Evolutionary conservation across 2,329 filamentous ascomycete genomes (phyloP), one percentile per base, ranked within the genome.

Genomic region (Neoscytalidium dimidiatum): DNA sequence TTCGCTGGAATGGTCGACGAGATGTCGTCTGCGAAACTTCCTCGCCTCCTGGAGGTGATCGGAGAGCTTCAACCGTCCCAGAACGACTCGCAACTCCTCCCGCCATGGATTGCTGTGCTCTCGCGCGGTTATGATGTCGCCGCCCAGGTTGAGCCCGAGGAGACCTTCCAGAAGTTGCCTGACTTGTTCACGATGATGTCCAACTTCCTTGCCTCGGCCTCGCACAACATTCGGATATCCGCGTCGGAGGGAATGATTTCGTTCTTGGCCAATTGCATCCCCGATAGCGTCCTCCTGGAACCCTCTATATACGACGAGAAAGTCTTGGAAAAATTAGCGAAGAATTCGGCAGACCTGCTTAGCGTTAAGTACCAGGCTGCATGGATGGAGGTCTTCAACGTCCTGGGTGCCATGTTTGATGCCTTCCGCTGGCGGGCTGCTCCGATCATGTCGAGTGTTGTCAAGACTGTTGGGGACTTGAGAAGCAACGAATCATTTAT

Each of bases 211-310:
- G 87, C 92, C 52, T 96, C 94, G 0, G 87, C 92, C 0, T 94
- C 94, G 1, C 90, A 94, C 78, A 97, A 97, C 76, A 97, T 99
- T 71, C 88, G 95, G 66, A 87, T 97, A 33, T 98, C 95, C 3
- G 92, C 95, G 3, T 96, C 95, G 0, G 94, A 99, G 77, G 97
- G 95, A 75, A 81, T 99, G 66, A 91, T 97, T 64, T 97, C 94
- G 0, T 95, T 99, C 75, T 85, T 97, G 73, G 91, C 88, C 69
- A 97, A 95, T 75, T 96, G 95, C 73, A 85, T 99, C 31, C 95
- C 95, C 1, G 85, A 90, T 58, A 88, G 87, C 69, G 91, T 94
- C 51, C 88, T 99, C 38, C 79, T 96, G 6, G 92, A 97, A 69
- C 93, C 94, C 26, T 96, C 94, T 1, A 86, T 97, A 52, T 96